Conservation (phyloP, 2,329 filamentous ascomycete species). For the Alternaria hordeiaustralica region DNA sequence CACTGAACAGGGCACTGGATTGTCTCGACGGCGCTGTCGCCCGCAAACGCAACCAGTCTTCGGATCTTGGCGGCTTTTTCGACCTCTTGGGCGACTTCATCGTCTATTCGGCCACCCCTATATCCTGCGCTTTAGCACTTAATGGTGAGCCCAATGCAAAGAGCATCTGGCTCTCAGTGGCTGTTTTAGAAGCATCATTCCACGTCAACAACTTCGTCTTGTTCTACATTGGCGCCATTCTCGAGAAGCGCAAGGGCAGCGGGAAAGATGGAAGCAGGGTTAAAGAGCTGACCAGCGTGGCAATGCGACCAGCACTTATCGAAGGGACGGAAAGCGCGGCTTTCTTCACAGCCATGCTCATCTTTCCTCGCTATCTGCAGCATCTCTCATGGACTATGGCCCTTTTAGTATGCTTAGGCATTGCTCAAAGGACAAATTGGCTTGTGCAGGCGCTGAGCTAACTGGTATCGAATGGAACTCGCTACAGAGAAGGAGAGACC, state of each 20-base stretch:
- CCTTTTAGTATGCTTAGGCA: neutral
- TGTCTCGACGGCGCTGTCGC: conserved; percentile 2
- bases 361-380: neutral
- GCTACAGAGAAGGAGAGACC: neutral
- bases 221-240: neutral
- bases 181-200: neutral
- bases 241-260: conserved; percentile 1
- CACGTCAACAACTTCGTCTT: conserved; percentile 1
- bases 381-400: neutral
- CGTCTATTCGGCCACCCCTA: neutral
- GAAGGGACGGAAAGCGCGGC: neutral
- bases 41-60: neutral
- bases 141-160: neutral
- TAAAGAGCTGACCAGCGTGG: neutral
- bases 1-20: neutral
- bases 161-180: neutral
- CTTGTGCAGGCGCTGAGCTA: neutral
- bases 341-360: conserved; percentile 1
- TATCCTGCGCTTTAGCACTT: neutral
- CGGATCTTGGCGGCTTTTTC: neutral
- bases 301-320: neutral
- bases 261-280: neutral
- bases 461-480: neutral
- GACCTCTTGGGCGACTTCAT: neutral
- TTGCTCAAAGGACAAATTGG: neutral